A percentile compares a stretch with the other conserved stretches of the same genome.
Evolutionary conservation across 2,329 filamentous ascomycete species (phyloP).

Genomic region (Fusarium veterinarium): DNA sequence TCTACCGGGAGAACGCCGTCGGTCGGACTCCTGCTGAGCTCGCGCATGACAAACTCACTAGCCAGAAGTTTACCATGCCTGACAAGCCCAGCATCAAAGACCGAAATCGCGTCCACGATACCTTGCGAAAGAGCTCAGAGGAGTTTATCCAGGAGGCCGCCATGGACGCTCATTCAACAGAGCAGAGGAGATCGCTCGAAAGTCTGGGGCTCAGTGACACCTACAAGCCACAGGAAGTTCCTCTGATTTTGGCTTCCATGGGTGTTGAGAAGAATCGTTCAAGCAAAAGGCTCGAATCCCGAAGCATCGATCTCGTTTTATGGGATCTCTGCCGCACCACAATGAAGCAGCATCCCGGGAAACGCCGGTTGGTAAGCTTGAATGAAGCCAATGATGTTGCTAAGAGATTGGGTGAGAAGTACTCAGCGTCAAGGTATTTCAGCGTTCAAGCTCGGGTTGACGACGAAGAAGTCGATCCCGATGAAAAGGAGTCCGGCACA

Average conservation of each 20-base stretch:
- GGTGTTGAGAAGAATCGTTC: conserved; percentile 37
- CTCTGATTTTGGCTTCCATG: conserved; percentile 44
- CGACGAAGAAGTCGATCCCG: conserved; percentile 26
- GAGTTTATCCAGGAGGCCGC: conserved; percentile 22
- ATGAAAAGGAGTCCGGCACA: conserved; percentile 36
- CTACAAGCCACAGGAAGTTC: conserved; percentile 44
- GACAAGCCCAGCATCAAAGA: conserved; percentile 2
- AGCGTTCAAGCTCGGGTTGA: conserved; percentile 46
- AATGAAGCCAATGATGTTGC: conserved; percentile 70
- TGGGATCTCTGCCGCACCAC: conserved; percentile 52
- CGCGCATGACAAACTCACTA: conserved; percentile 66
- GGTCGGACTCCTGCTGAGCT: conserved; percentile 79
- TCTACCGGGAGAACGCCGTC: conserved; percentile 79
- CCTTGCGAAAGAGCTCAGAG: conserved; percentile 10
- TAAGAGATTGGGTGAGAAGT: conserved; percentile 64
- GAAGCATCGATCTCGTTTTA: conserved; percentile 38
- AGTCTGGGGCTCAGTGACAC: conserved; percentile 44
- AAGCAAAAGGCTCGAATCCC: conserved; percentile 2
- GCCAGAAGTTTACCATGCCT: conserved; percentile 49
- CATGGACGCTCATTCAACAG: conserved; percentile 22
- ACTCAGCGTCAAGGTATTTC: conserved; percentile 53
- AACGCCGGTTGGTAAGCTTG: conserved; percentile 64
- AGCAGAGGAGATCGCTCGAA: conserved; percentile 36
- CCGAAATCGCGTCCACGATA: neutral
- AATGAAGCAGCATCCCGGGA: conserved; percentile 49